Percentiles rank a stretch among this genome's conserved stretches.
Conservation (phyloP, 768 basidiomycete species). For the Tremella mesenterica region DNA sequence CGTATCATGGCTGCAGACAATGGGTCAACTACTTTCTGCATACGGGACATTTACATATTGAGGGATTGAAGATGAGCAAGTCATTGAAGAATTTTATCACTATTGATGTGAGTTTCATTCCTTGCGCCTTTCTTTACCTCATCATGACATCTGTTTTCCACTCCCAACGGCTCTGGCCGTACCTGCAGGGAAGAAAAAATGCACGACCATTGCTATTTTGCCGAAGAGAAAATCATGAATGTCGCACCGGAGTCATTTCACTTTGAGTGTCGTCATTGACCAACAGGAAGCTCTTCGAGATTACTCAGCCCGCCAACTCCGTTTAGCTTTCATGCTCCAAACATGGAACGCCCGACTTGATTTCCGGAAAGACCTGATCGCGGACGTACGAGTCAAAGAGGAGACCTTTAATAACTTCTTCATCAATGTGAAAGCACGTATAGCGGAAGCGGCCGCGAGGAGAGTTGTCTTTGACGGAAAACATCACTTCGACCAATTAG, state of each 20-base stretch:
- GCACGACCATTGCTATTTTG: too few species aligned
- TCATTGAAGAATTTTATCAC: slow-evolving; percentile 98
- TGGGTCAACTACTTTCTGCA: slow-evolving; percentile 99
- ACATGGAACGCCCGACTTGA: slow-evolving; percentile 89
- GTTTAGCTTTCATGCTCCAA: slow-evolving; percentile 82
- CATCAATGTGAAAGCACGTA: slow-evolving; percentile 69
- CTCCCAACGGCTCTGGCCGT: background rate
- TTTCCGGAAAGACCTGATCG: slow-evolving; percentile 76
- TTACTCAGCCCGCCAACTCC: slow-evolving; percentile 76
- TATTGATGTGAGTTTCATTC: slow-evolving; percentile 52
- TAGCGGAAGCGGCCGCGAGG: slow-evolving; percentile 50
- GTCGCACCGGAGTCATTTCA: too few species aligned
- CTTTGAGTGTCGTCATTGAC: background rate
- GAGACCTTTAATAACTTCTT: slow-evolving; percentile 90
- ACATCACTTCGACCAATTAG: slow-evolving; percentile 50
- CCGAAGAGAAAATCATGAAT: too few species aligned
- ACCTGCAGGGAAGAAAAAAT: too few species aligned
- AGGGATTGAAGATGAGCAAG: slow-evolving; percentile 98
- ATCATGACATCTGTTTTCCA: slow-evolving; percentile 5
- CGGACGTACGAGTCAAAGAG: slow-evolving; percentile 80
- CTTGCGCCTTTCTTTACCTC: slow-evolving; percentile 8
- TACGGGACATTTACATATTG: slow-evolving; percentile 95
- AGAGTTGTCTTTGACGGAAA: slow-evolving; percentile 39
- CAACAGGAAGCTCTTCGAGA: slow-evolving; percentile 71
- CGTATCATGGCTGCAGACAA: slow-evolving; percentile 77